Conservation (phyloP, 768 basidiomycete genomes). For the Russula earlei region DNA sequence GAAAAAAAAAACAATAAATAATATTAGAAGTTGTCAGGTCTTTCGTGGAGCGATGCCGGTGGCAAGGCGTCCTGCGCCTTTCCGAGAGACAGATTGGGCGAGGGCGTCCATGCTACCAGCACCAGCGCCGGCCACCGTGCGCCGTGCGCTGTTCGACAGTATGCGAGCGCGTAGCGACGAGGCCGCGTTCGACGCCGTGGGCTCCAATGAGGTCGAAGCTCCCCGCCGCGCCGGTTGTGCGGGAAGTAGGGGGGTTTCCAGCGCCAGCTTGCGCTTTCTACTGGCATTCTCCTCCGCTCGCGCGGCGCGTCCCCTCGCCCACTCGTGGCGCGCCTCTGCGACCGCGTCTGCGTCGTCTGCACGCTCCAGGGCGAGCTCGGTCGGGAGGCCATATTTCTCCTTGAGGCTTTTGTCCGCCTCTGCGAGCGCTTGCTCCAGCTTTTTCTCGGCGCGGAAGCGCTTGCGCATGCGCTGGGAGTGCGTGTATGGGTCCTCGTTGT, state of each 20-base stretch:
- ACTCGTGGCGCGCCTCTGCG: conserved; percentile 50
- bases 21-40: neutral
- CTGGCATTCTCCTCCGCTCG: conserved; percentile 32
- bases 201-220: neutral
- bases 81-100: neutral
- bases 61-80: neutral
- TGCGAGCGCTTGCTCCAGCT: conserved; percentile 58
- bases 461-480: conserved; percentile 69
- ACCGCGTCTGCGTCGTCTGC: conserved; percentile 51
- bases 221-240: neutral
- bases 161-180: conserved; percentile 16
- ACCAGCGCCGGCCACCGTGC: neutral
- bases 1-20: neutral
- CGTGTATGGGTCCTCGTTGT: conserved; percentile 79
- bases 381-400: conserved; percentile 68
- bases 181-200: neutral
- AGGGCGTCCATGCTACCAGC: neutral
- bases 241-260: conserved; percentile 13
- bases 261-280: conserved; percentile 38
- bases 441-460: conserved; percentile 82
- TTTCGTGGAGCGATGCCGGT: conserved; percentile 13
- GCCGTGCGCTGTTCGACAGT: conserved; percentile 17
- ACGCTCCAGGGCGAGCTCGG: conserved; percentile 52
- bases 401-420: conserved; percentile 63
- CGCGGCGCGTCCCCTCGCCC: conserved; percentile 45